Percentiles rank a stretch among this genome's conserved stretches.
Evolutionary conservation across 495 filamentous ascomycete species (phyloP).

Genomic region (Lasiosphaeria ovina): DNA sequence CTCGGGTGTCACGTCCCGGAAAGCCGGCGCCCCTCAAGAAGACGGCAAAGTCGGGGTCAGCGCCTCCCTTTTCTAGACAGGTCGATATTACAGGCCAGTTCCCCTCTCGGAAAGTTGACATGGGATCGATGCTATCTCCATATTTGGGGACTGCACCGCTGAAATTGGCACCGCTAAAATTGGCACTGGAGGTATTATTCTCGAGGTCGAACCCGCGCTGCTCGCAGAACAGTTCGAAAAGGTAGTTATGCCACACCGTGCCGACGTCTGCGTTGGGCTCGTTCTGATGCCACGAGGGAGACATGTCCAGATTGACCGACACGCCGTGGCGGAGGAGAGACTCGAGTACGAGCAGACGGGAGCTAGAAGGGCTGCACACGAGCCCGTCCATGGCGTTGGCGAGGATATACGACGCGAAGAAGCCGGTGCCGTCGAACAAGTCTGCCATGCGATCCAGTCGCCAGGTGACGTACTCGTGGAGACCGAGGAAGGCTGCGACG

Average conservation of each 20-base stretch:
- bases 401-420: not conserved
- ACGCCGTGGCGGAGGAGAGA: not conserved
- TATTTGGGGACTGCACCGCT: too few species aligned
- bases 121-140: too few species aligned
- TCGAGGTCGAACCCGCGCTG: too few species aligned
- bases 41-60: too few species aligned
- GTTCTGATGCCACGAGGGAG: not conserved
- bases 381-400: not conserved
- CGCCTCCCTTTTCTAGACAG: too few species aligned
- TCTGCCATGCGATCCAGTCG: not conserved
- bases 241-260: conserved; percentile 5
- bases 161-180: too few species aligned
- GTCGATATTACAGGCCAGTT: too few species aligned
- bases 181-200: too few species aligned
- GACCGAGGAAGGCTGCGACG: not conserved
- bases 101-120: too few species aligned
- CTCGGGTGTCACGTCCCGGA: too few species aligned
- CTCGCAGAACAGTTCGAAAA: too few species aligned
- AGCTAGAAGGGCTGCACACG: not conserved
- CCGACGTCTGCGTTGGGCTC: not conserved
- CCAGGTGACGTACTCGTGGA: not conserved
- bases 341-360: not conserved
- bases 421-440: not conserved
- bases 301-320: not conserved
- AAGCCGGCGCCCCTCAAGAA: too few species aligned